These are phyloP conservation scores for Coemansia sp. DNA, from an alignment of 192 early-diverging fungal species.

Conservation along the genomic window DNA sequence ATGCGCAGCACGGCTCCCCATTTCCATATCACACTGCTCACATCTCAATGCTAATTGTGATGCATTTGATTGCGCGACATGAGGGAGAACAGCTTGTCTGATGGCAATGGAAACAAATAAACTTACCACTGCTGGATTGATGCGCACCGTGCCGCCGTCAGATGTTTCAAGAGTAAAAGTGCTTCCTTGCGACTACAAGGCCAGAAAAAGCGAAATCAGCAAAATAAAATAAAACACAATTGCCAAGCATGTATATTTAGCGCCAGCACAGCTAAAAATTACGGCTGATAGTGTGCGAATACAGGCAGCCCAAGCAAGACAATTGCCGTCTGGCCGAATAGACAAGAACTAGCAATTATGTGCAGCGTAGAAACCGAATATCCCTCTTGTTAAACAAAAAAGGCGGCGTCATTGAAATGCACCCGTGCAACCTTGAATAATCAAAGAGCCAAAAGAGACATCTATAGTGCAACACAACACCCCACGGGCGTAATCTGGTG, in stretches of 20 bases:
- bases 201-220: constrained; percentile 6
- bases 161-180: constrained; percentile 49
- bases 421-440: constrained; percentile 4
- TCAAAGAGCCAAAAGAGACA: constrained; percentile 6
- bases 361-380: constrained; percentile 15
- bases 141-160: constrained; percentile 30
- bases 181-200: constrained; percentile 45
- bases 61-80: no score
- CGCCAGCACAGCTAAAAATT: background rate
- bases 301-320: background rate
- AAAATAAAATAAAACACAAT: background rate
- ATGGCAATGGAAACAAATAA: background rate
- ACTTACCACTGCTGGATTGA: constrained; percentile 50
- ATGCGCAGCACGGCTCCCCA: no score
- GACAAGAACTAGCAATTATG: constrained; percentile 15
- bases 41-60: no score
- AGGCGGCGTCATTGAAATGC: constrained; percentile 4
- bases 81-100: background rate
- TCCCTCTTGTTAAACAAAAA: background rate
- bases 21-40: no score
- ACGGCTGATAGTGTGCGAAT: constrained; percentile 15
- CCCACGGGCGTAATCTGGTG: no score
- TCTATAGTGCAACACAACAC: constrained; percentile 5
- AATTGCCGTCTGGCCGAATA: constrained; percentile 7
- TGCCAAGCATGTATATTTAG: constrained; percentile 5